Evolutionary conservation across 169 alveolate species (phyloP).

Genomic region (Pseudocohnilembus persalinus): DNA sequence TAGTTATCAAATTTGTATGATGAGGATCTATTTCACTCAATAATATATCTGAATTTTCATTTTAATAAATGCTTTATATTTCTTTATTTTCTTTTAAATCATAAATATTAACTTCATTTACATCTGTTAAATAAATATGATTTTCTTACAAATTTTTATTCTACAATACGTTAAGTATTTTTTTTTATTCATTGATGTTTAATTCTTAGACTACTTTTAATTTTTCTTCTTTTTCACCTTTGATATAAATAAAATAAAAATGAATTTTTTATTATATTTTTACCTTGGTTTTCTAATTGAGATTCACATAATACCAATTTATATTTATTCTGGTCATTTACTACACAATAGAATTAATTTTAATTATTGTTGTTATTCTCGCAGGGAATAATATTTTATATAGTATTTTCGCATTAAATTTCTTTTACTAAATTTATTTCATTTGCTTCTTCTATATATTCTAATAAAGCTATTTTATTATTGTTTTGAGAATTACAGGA

Average conservation of each 20-base stretch:
- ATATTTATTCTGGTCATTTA: background rate
- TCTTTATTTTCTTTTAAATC: constrained; percentile 1
- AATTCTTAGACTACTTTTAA: too few relatives aligned
- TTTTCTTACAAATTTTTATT: background rate
- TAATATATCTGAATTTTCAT: background rate
- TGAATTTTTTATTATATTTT: too few relatives aligned
- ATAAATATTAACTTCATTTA: background rate
- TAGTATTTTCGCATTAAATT: background rate
- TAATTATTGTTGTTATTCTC: background rate
- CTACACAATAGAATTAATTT: constrained; percentile 1
- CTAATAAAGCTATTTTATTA: background rate
- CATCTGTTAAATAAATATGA: background rate
- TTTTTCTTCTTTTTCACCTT: too few relatives aligned
- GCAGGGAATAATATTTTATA: background rate
- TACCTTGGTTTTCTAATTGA: too few relatives aligned
- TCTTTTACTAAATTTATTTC: background rate
- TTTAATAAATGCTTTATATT: background rate
- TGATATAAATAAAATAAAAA: too few relatives aligned
- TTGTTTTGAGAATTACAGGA: background rate
- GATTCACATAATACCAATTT: too few relatives aligned
- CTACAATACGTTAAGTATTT: too few relatives aligned
- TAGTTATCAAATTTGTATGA: constrained; percentile 31
- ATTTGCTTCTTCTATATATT: background rate
- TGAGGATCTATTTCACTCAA: constrained; percentile 43
- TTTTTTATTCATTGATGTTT: too few relatives aligned